Evolutionary conservation across 2,329 filamentous ascomycete genomes (phyloP).

Genomic region (Monosporascus sp.): DNA sequence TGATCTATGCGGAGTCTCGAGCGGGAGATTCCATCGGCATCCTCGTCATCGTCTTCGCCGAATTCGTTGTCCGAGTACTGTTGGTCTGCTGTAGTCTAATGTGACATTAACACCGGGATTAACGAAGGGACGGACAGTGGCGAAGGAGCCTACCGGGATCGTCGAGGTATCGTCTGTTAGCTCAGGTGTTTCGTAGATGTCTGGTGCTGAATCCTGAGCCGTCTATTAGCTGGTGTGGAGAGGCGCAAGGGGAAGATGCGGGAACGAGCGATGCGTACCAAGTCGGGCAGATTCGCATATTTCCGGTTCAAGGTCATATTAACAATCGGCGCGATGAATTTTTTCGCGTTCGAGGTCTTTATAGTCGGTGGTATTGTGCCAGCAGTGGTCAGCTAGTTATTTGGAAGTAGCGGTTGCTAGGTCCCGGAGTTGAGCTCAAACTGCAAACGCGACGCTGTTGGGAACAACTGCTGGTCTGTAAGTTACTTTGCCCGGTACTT

Average conservation of each 20-base stretch:
- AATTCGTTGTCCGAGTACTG: constrained; percentile 59
- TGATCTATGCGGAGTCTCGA: constrained; percentile 70
- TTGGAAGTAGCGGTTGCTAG: neutral
- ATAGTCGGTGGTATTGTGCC: constrained; percentile 1
- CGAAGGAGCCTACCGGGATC: constrained; percentile 55
- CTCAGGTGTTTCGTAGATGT: constrained; percentile 95
- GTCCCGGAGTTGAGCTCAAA: too few species aligned
- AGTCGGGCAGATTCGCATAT: constrained; percentile 74
- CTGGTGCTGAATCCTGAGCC: constrained; percentile 76
- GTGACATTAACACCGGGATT: constrained; percentile 14
- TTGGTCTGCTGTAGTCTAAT: constrained; percentile 49
- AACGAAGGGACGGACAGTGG: neutral
- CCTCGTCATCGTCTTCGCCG: constrained; percentile 57
- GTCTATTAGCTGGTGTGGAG: constrained; percentile 1
- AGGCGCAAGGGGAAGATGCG: neutral
- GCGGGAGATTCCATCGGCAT: constrained; percentile 64
- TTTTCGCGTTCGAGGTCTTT: neutral
- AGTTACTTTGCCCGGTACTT: too few species aligned
- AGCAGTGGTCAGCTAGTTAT: neutral
- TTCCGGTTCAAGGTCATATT: constrained; percentile 72
- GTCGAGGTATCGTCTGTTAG: constrained; percentile 87
- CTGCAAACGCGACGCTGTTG: too few species aligned
- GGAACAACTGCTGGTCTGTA: too few species aligned
- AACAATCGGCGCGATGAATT: constrained; percentile 3
- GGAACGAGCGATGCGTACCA: constrained; percentile 45